Evolutionary conservation across 2,329 filamentous ascomycete genomes (phyloP).

Genomic region (Arachnomyces sp.): DNA sequence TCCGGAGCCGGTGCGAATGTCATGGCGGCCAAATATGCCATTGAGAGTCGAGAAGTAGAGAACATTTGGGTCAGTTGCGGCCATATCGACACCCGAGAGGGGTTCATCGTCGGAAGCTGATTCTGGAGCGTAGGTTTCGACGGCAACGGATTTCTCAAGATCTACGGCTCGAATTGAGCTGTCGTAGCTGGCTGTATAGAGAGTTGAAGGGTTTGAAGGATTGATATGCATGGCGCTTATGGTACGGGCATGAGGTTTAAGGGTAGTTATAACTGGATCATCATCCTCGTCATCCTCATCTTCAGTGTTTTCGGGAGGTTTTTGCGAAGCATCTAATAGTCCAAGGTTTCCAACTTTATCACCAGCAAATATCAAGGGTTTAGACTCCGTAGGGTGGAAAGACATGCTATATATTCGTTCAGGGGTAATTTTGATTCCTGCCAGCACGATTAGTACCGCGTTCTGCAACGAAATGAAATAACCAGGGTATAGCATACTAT

Average conservation of each 20-base stretch:
- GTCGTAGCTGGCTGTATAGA: constrained; percentile 88
- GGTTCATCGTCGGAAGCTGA: constrained; percentile 65
- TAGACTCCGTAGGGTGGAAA: constrained; percentile 80
- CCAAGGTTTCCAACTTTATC: constrained; percentile 90
- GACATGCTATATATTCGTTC: constrained; percentile 80
- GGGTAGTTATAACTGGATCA: constrained; percentile 74
- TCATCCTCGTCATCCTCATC: constrained; percentile 54
- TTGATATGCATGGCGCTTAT: constrained; percentile 79
- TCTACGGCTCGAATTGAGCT: constrained; percentile 84
- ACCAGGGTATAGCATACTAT: constrained; percentile 45
- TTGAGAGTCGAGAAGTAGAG: constrained; percentile 83
- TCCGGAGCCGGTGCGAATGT: constrained; percentile 50
- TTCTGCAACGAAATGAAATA: not conserved
- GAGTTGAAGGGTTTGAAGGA: constrained; percentile 60
- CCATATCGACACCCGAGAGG: constrained; percentile 77
- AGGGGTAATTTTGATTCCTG: constrained; percentile 84
- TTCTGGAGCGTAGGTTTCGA: constrained; percentile 71
- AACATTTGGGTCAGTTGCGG: constrained; percentile 59
- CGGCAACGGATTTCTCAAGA: constrained; percentile 67
- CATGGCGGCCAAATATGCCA: constrained; percentile 72
- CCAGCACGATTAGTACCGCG: constrained; percentile 5
- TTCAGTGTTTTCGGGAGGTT: constrained; percentile 45
- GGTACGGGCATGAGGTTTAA: constrained; percentile 84
- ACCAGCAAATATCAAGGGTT: constrained; percentile 83
- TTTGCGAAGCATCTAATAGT: constrained; percentile 80